Percentiles rank a stretch among this genome's conserved stretches.
Evolutionary conservation across 805 yeast genomes (phyloP).

Genomic region (Sugiyamaella floridensis): DNA sequence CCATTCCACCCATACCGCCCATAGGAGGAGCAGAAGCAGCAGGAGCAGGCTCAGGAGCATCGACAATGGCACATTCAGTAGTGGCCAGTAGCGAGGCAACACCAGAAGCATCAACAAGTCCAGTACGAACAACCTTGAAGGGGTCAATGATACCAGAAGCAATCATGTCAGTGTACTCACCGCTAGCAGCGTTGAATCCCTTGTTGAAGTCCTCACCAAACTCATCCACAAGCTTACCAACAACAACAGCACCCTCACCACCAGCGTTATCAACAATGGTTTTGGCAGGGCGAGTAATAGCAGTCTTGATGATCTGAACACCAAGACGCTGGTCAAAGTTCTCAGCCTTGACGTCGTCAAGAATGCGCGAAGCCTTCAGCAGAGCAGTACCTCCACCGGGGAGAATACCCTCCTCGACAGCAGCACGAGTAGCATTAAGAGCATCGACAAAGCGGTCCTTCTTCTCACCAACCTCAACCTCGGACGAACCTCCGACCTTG

Average conservation of each 20-base stretch:
- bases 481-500: slow-evolving; percentile 95
- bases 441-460: slow-evolving; percentile 99
- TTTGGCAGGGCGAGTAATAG: slow-evolving; percentile 92
- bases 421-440: slow-evolving; percentile 96
- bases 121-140: slow-evolving; percentile 94
- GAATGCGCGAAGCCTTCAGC: slow-evolving; percentile 76
- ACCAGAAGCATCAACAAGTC: slow-evolving; percentile 93
- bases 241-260: slow-evolving; percentile 94
- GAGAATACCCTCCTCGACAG: slow-evolving; percentile 95
- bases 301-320: slow-evolving; percentile 84
- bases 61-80: slow-evolving; percentile 97
- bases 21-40: slow-evolving; percentile 55
- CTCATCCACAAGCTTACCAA: slow-evolving; percentile 67
- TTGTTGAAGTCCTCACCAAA: slow-evolving; percentile 66
- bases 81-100: slow-evolving; percentile 96
- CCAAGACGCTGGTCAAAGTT: slow-evolving; percentile 97
- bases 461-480: slow-evolving; percentile 98
- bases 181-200: slow-evolving; percentile 90
- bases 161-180: slow-evolving; percentile 92
- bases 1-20: slow-evolving; percentile 40
- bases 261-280: slow-evolving; percentile 96
- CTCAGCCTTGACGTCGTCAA: slow-evolving; percentile 62
- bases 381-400: slow-evolving; percentile 99
- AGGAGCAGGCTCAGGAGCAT: slow-evolving; percentile 72
- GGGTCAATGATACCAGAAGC: slow-evolving; percentile 98